Conservation (phyloP, 2,329 filamentous ascomycete genomes). For the Calonectria honghensis region DNA sequence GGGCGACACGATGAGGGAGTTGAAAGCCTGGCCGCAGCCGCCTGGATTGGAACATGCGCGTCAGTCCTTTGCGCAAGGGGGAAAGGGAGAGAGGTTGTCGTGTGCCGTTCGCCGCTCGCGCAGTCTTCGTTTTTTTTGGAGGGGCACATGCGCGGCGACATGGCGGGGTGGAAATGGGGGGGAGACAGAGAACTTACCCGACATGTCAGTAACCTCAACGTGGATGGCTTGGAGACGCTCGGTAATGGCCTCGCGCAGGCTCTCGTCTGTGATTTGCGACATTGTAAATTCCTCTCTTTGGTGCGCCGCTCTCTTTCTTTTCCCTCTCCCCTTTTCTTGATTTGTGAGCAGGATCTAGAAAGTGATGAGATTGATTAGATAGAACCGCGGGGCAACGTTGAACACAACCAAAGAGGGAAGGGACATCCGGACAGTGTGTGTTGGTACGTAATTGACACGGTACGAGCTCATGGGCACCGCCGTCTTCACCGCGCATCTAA, state of each 20-base stretch:
- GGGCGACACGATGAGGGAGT: constrained; percentile 76
- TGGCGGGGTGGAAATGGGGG: constrained; percentile 39
- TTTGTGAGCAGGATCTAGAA: constrained; percentile 27
- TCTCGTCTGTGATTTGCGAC: constrained; percentile 82
- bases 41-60: constrained; percentile 60
- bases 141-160: constrained; percentile 18
- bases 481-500: constrained; percentile 37
- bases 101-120: neutral
- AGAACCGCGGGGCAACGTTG: constrained; percentile 49
- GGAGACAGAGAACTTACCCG: constrained; percentile 75
- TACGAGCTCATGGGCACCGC: constrained; percentile 58
- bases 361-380: constrained; percentile 64
- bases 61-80: neutral
- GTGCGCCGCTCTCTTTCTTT: neutral
- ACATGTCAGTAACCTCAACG: constrained; percentile 94
- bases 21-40: constrained; percentile 78
- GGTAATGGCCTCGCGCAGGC: constrained; percentile 80
- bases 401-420: constrained; percentile 28
- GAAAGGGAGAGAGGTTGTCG: neutral
- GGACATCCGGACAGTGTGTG: constrained; percentile 46
- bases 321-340: neutral
- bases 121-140: constrained; percentile 1
- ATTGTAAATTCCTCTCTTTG: constrained; percentile 58
- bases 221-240: constrained; percentile 83
- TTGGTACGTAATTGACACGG: constrained; percentile 44